Evolutionary conservation across 2,329 filamentous ascomycete genomes (phyloP).

Genomic region (Sarocladiaceae sp.): DNA sequence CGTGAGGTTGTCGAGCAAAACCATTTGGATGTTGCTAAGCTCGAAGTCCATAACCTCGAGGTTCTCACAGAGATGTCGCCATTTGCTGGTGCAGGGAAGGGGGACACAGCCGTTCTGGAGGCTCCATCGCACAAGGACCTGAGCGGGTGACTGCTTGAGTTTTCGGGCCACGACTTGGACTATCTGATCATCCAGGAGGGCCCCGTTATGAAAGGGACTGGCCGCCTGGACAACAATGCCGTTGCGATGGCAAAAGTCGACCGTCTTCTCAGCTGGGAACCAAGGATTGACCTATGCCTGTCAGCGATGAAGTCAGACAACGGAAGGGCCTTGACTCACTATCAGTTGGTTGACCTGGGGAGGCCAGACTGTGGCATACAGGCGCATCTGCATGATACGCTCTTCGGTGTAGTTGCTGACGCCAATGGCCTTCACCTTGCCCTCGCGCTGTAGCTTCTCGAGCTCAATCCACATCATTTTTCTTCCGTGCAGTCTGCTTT

Average conservation of each 20-base stretch:
- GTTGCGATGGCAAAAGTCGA: constrained; percentile 63
- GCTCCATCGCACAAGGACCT: constrained; percentile 63
- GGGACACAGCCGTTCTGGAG: constrained; percentile 65
- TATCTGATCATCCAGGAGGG: not conserved
- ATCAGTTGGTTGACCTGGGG: constrained; percentile 71
- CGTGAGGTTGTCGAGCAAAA: constrained; percentile 19
- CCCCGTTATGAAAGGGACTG: constrained; percentile 24
- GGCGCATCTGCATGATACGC: constrained; percentile 63
- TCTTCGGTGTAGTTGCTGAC: constrained; percentile 65
- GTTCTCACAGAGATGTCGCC: constrained; percentile 37
- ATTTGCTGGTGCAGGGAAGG: constrained; percentile 51
- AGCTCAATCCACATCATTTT: constrained; percentile 59
- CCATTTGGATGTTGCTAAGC: constrained; percentile 51
- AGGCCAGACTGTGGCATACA: constrained; percentile 58
- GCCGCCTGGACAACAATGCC: constrained; percentile 52
- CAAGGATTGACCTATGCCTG: constrained; percentile 69
- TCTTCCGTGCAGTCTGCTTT: constrained; percentile 37
- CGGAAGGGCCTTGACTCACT: constrained; percentile 37
- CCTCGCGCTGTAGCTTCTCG: constrained; percentile 53
- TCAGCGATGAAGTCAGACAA: too few species aligned
- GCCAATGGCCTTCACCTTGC: constrained; percentile 58
- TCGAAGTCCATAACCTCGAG: constrained; percentile 55
- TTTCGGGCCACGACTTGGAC: not conserved
- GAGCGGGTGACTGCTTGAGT: constrained; percentile 39
- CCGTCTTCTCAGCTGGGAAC: constrained; percentile 47